Percentiles rank a stretch among this genome's conserved stretches.
phyloP scores from a whole-genome alignment of 495 filamentous ascomycete species.

The Aspergillus diversus region DNA sequence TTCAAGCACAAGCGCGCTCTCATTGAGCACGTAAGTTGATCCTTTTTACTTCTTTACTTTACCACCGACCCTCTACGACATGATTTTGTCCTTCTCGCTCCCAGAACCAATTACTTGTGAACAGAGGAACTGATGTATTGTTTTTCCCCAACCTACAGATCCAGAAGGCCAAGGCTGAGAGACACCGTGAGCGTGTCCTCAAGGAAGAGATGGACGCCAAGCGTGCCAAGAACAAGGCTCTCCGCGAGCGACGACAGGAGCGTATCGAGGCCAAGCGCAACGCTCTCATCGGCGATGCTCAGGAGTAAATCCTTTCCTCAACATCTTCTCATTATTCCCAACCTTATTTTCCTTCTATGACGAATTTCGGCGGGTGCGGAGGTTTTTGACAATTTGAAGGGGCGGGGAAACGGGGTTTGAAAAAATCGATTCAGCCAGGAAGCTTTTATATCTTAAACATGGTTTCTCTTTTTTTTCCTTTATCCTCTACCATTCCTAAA shows the following conservation, averaged over 20 bases:
- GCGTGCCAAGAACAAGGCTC: constrained; percentile 99
- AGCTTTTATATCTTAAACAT: not conserved
- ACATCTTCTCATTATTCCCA: not conserved
- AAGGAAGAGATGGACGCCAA: constrained; percentile 99
- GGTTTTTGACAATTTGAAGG: constrained; percentile 32
- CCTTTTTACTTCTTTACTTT: not conserved
- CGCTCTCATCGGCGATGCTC: constrained; percentile 72
- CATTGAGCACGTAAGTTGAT: constrained; percentile 92
- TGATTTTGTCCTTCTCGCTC: too few species aligned
- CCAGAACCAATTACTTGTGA: not conserved
- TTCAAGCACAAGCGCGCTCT: constrained; percentile 99
- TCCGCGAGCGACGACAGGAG: constrained; percentile 93
- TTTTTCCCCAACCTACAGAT: constrained; percentile 64
- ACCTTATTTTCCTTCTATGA: constrained; percentile 35
- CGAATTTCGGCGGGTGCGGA: constrained; percentile 47
- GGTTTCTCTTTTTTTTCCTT: not conserved
- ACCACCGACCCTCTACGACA: too few species aligned
- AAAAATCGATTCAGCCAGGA: constrained; percentile 16
- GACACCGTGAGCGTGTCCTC: constrained; percentile 86
- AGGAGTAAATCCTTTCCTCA: constrained; percentile 56
- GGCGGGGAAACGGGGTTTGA: constrained; percentile 15
- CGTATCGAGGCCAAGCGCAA: constrained; percentile 87
- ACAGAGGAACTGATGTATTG: constrained; percentile 31
- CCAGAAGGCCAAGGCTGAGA: constrained; percentile 99
- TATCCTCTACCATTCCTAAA: not conserved